Evolutionary conservation across 2,329 filamentous ascomycete genomes (phyloP).

Genomic region (Diaporthe vaccinii): DNA sequence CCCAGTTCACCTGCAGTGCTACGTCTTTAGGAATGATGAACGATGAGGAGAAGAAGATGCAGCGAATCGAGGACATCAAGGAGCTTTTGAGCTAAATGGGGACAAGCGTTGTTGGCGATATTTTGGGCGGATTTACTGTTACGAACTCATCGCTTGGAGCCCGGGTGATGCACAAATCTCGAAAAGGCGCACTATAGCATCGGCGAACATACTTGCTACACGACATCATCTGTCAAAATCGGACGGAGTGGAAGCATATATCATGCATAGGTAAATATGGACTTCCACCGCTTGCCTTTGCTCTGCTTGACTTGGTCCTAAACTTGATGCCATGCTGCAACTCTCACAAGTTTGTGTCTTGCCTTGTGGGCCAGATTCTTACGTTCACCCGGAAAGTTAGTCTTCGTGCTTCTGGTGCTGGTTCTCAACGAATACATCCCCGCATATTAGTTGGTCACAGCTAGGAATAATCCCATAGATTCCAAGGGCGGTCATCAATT

Average conservation of each 20-base stretch:
- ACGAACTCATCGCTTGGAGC: not conserved
- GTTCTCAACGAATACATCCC: not conserved
- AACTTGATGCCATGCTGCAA: not conserved
- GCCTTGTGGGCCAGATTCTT: not conserved
- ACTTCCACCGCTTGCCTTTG: not conserved
- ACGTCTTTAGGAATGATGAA: constrained; percentile 94
- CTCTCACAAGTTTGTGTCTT: not conserved
- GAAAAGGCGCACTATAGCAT: not conserved
- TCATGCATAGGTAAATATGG: not conserved
- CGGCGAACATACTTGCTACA: not conserved
- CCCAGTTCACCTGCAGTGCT: constrained; percentile 70
- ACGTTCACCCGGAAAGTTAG: no score
- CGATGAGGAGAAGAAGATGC: constrained; percentile 91
- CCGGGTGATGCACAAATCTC: not conserved
- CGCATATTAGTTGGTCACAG: no score
- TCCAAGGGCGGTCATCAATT: not conserved
- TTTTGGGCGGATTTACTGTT: not conserved
- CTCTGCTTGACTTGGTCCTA: not conserved
- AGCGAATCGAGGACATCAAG: constrained; percentile 93
- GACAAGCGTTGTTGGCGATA: not conserved
- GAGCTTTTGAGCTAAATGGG: constrained; percentile 79
- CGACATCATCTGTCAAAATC: not conserved
- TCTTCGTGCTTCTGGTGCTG: not conserved
- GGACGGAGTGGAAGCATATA: not conserved
- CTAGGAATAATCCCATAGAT: not conserved